phyloP scores from a whole-genome alignment of 495 filamentous ascomycete genomes.

The Bacidia gigantensis region DNA sequence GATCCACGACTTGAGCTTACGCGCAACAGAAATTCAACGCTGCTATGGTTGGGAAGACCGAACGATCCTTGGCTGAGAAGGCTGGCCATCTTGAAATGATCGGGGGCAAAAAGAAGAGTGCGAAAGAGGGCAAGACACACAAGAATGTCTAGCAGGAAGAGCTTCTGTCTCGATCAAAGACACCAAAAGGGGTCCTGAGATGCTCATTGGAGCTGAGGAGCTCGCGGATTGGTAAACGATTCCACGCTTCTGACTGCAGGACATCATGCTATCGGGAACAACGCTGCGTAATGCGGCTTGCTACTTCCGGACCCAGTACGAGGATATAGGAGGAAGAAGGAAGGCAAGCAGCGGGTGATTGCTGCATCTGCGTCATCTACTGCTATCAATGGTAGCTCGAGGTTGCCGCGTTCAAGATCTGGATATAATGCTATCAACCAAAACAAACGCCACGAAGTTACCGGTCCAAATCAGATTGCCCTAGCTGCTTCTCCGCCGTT shows the following conservation, averaged over 20 bases:
- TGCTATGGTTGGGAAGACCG: slow-evolving; percentile 47
- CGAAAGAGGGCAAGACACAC: slow-evolving; percentile 2
- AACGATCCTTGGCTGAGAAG: slow-evolving; percentile 49
- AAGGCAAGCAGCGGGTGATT: too few relatives aligned
- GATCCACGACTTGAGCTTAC: neutral
- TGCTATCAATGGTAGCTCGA: too few relatives aligned
- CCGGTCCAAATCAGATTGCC: slow-evolving; percentile 26
- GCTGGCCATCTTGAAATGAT: slow-evolving; percentile 44
- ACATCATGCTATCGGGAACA: too few relatives aligned
- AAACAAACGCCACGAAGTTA: neutral
- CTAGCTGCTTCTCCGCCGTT: slow-evolving; percentile 75
- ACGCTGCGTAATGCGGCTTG: too few relatives aligned
- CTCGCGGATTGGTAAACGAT: too few relatives aligned
- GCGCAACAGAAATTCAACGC: slow-evolving; percentile 45
- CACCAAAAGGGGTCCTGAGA: too few relatives aligned
- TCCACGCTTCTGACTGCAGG: too few relatives aligned
- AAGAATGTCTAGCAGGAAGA: slow-evolving; percentile 4
- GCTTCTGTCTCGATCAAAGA: too few relatives aligned
- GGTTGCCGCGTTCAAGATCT: neutral
- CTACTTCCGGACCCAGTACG: too few relatives aligned
- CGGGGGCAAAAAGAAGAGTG: slow-evolving; percentile 19
- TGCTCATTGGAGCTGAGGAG: too few relatives aligned
- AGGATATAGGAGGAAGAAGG: too few relatives aligned
- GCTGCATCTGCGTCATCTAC: too few relatives aligned
- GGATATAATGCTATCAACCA: neutral